Evolutionary conservation across 176 grass and related monocot species (phyloP), one percentile per base, ranked within the genome.

Genomic region (Zizania latifolia): DNA sequence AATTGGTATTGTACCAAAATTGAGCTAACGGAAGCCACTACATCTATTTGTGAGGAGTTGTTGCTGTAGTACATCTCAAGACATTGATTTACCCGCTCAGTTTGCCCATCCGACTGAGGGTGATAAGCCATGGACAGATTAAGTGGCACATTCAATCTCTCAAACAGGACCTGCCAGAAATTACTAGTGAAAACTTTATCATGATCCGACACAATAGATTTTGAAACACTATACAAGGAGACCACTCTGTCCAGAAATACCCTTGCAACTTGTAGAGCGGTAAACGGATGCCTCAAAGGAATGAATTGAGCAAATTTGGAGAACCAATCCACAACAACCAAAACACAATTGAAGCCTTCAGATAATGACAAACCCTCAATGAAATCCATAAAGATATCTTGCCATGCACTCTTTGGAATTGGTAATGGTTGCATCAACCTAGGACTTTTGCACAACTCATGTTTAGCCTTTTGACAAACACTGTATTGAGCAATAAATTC

Each of bases 121-220:
- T 65, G 62, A 6, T 38, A 65, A 0, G 32, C 1, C 1, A 30
- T 38, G 4, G 16, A 22, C 16, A 65, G 4, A 0, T 4, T 0
- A 0, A 65, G 2, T 0, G 3, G 0, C 6, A 10, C 11, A 0
- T 24, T 10, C 1, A 11, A 0, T 0, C 5, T 0, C 11, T 12
- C 4, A 4, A 65, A 24, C 2, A 40, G 3, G 0, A 23, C 3
- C 3, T 37, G 14, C 35, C 62, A 65, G 0, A 65, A 3, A 0
- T 2, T 6, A 3, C 62, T 38, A 11, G 62, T 65, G 6, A 65
- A 65, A 0, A 65, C 4, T 0, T 2, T 2, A 8, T 65, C 62
- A 0, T 31, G 2, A 16, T 65, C 62, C 0, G 6, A 22, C 0
- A 65, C 35, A 1, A 65, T 65, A 1, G 62, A 35, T 0, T 21